phyloP scores from a whole-genome alignment of 108 stramenopile species.

The Craspedostauros australis region DNA sequence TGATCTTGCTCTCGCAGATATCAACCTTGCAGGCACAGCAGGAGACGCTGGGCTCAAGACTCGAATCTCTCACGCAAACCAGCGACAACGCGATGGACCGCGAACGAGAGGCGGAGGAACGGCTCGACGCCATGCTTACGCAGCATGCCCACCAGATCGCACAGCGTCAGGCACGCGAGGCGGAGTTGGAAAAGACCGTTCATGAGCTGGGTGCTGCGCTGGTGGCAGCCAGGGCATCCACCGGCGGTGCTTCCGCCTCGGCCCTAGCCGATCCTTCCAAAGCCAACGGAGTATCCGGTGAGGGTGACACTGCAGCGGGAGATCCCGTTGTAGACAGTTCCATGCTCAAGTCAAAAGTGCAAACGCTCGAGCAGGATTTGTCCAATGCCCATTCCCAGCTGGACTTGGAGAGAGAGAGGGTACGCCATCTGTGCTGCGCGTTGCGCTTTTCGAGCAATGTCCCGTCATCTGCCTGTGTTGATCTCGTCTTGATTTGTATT shows the following conservation, averaged over 20 bases:
- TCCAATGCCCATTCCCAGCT: conserved; percentile 49
- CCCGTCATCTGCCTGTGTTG: background rate
- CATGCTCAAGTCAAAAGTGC: conserved; percentile 21
- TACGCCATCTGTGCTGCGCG: conserved; percentile 4
- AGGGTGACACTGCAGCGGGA: background rate
- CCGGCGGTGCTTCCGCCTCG: conserved; percentile 1
- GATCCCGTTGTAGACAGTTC: background rate
- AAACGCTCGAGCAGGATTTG: conserved; percentile 48
- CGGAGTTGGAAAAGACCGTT: conserved; percentile 73
- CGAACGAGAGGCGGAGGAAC: conserved; percentile 74
- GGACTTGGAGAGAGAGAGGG: conserved; percentile 44
- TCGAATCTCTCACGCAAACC: conserved; percentile 60
- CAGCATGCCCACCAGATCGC: conserved; percentile 74
- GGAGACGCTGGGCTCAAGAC: conserved; percentile 43
- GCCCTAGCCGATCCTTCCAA: too few relatives aligned
- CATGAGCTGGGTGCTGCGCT: conserved; percentile 74
- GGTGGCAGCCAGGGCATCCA: conserved; percentile 37
- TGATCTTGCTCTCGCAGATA: conserved; percentile 45
- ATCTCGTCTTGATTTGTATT: background rate
- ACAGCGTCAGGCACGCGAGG: conserved; percentile 64
- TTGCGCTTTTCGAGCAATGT: background rate
- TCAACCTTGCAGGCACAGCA: conserved; percentile 59
- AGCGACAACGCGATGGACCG: conserved; percentile 60
- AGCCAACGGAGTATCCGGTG: background rate
- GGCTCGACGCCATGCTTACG: conserved; percentile 61